phyloP scores from a whole-genome alignment of 345 rosid genomes.

The Clausena lansium region DNA sequence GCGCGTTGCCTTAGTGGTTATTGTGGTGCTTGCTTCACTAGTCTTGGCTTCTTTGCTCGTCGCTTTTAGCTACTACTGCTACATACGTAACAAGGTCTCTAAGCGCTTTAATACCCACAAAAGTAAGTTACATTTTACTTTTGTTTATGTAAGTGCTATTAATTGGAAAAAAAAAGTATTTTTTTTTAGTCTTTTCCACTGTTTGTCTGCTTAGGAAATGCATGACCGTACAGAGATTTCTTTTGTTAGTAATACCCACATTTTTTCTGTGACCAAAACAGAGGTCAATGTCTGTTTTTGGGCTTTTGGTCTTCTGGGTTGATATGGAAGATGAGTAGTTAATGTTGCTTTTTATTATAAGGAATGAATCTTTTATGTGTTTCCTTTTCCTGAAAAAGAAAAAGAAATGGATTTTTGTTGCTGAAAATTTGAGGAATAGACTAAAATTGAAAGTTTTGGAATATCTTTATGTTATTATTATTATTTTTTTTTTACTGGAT shows the following conservation, averaged over 20 bases:
- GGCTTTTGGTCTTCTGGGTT: background rate
- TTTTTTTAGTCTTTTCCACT: background rate
- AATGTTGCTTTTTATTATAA: background rate
- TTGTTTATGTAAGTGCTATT: constrained; percentile 2
- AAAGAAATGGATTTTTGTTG: background rate
- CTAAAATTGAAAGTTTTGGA: background rate
- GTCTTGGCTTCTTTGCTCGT: constrained; percentile 69
- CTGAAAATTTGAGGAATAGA: background rate
- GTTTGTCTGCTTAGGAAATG: background rate
- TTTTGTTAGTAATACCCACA: background rate
- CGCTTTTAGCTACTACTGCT: constrained; percentile 93
- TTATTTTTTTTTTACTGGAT: background rate
- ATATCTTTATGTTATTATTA: background rate
- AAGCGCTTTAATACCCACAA: constrained; percentile 45
- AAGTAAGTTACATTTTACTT: constrained; percentile 30
- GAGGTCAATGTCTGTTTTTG: background rate
- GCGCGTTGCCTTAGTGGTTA: constrained; percentile 59
- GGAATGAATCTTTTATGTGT: background rate
- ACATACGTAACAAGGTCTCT: constrained; percentile 77
- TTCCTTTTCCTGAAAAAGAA: background rate
- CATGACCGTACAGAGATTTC: background rate
- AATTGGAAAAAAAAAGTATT: background rate
- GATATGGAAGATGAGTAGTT: background rate
- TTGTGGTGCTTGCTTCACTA: constrained; percentile 79
- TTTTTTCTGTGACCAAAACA: background rate